Evolutionary conservation across 2,329 filamentous ascomycete genomes (phyloP).

Genomic region (Paracoccidioides lutzii): DNA sequence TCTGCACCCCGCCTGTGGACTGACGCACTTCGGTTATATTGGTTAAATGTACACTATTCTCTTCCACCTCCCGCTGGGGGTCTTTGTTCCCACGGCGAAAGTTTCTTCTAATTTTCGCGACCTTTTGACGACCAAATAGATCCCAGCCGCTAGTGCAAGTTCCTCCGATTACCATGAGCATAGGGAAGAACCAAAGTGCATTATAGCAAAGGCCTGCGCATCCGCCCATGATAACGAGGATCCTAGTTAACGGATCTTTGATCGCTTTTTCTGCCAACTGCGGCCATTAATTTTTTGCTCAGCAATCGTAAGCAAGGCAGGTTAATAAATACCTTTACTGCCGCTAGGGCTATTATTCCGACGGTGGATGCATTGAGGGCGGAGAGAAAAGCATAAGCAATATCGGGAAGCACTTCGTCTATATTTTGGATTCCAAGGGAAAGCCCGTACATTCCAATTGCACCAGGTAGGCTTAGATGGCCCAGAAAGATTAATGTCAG

Average conservation of each 20-base stretch:
- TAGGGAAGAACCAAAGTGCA: constrained; percentile 62
- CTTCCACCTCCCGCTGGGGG: constrained; percentile 9
- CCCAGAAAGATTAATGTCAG: not conserved
- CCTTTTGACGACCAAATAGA: constrained; percentile 37
- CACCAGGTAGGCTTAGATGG: constrained; percentile 47
- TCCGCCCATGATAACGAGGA: constrained; percentile 51
- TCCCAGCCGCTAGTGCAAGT: constrained; percentile 44
- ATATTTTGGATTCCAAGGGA: constrained; percentile 53
- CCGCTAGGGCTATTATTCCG: constrained; percentile 57
- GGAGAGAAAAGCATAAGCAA: constrained; percentile 56
- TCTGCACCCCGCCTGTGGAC: constrained; percentile 3
- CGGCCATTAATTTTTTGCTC: not conserved
- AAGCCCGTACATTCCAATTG: constrained; percentile 56
- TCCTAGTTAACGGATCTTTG: constrained; percentile 48
- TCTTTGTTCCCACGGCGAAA: constrained; percentile 12
- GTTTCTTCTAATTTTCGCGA: constrained; percentile 20
- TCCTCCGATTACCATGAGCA: constrained; percentile 47
- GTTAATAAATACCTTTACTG: constrained; percentile 34
- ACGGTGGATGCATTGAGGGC: constrained; percentile 61
- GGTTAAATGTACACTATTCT: constrained; percentile 2
- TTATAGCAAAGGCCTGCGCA: constrained; percentile 57
- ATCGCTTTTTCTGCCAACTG: constrained; percentile 56
- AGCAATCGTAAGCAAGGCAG: not conserved
- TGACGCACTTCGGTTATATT: constrained; percentile 6
- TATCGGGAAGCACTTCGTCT: constrained; percentile 43